Conservation (phyloP, 2,329 filamentous ascomycete genomes). For the Trichophyton rubrum region DNA sequence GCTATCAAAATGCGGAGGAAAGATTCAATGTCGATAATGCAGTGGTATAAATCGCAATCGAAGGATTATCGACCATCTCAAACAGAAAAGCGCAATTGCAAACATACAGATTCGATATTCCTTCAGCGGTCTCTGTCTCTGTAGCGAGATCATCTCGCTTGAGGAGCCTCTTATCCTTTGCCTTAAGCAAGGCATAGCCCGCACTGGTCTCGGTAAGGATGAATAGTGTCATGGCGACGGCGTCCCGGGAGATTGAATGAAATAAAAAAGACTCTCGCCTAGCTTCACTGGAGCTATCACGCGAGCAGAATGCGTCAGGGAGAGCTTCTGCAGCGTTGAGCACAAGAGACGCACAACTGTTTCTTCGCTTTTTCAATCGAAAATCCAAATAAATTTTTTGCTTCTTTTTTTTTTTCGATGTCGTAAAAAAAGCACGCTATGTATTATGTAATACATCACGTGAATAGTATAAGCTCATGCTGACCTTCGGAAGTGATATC, state of each 20-base stretch:
- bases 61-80: not conserved
- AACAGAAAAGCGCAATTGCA: conserved; percentile 3
- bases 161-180: conserved; percentile 94
- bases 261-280: not conserved
- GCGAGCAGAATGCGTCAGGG: not conserved
- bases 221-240: conserved; percentile 64
- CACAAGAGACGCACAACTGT: conserved; percentile 1
- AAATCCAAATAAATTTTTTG: conserved; percentile 6
- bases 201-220: conserved; percentile 90
- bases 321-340: not conserved
- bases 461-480: not conserved
- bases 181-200: conserved; percentile 96
- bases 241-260: not conserved
- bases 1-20: not conserved
- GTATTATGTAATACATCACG: not conserved
- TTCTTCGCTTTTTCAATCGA: conserved; percentile 1
- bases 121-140: conserved; percentile 67
- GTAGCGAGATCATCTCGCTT: conserved; percentile 69
- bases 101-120: conserved; percentile 71
- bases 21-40: too few relatives aligned
- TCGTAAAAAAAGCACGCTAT: not conserved
- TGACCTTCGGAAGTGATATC: not conserved
- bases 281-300: not conserved
- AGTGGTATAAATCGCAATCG: too few relatives aligned
- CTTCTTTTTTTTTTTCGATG: conserved; percentile 2